phyloP scores from a whole-genome alignment of 1,139 yeast species.

The Kurtzmaniella quercitrusa region DNA sequence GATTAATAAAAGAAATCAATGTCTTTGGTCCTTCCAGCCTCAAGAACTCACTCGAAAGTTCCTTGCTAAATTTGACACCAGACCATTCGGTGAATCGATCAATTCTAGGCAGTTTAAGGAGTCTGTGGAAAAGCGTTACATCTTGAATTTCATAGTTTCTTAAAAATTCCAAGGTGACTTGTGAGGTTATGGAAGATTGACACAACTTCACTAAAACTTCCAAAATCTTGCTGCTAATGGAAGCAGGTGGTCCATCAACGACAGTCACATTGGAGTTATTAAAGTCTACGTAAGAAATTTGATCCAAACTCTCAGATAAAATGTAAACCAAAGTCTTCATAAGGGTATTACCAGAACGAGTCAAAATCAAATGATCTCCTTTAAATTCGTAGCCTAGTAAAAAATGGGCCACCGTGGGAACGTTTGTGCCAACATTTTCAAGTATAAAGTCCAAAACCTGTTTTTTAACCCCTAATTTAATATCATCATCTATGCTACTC shows the following conservation, averaged over 20 bases:
- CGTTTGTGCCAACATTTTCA: constrained; percentile 41
- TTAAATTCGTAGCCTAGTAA: constrained; percentile 60
- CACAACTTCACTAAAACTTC: constrained; percentile 60
- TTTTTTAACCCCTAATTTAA: constrained; percentile 47
- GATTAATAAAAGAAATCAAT: constrained; percentile 56
- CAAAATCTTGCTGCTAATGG: constrained; percentile 53
- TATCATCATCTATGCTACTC: constrained; percentile 23
- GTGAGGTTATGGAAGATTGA: constrained; percentile 51
- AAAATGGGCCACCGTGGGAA: constrained; percentile 64
- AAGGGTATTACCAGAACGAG: constrained; percentile 36
- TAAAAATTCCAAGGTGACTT: constrained; percentile 48
- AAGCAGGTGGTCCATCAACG: constrained; percentile 52
- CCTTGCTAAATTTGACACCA: constrained; percentile 38
- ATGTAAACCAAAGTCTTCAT: constrained; percentile 50
- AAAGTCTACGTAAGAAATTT: constrained; percentile 34
- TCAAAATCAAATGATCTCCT: constrained; percentile 24
- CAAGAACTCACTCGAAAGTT: constrained; percentile 15
- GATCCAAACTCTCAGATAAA: constrained; percentile 44
- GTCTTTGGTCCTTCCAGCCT: constrained; percentile 22
- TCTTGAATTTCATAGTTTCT: constrained; percentile 38
- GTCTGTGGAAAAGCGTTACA: constrained; percentile 39
- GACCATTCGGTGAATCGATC: constrained; percentile 50
- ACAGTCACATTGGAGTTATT: constrained; percentile 30
- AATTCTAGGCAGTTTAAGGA: constrained; percentile 56
- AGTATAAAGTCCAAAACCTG: constrained; percentile 57